A percentile compares a stretch with the other conserved stretches of the same genome.
Conservation (phyloP, 177 flowering plant genomes). For the Vitis hybrid region DNA sequence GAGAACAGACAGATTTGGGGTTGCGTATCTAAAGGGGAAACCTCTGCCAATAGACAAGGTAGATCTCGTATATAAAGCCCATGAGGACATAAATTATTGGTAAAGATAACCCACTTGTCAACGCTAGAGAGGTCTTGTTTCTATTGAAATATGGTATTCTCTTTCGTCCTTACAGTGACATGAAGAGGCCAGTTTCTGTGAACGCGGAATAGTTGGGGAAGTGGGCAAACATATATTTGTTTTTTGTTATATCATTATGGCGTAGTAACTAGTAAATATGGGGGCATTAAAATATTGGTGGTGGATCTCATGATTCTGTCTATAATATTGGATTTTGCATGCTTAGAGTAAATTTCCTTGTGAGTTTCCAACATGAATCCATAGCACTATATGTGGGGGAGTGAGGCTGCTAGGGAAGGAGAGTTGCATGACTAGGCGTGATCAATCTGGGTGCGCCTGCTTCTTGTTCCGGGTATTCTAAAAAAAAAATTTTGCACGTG, state of each 20-base stretch:
- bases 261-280: too few relatives aligned
- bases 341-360: too few relatives aligned
- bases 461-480: too few relatives aligned
- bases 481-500: too few relatives aligned
- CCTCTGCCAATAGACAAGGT: not conserved
- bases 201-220: not conserved
- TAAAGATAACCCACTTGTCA: conserved; percentile 22
- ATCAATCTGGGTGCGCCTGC: too few relatives aligned
- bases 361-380: too few relatives aligned
- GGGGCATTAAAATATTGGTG: too few relatives aligned
- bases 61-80: conserved; percentile 1
- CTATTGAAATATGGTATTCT: not conserved
- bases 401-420: too few relatives aligned
- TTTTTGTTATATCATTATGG: not conserved
- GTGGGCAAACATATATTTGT: not conserved
- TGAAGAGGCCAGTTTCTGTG: conserved; percentile 7
- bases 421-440: too few relatives aligned
- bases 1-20: conserved; percentile 13
- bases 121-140: conserved; percentile 5
- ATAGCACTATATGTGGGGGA: too few relatives aligned
- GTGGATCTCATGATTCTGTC: too few relatives aligned
- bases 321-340: conserved; percentile 11
- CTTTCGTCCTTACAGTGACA: conserved; percentile 6
- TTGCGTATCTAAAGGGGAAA: conserved; percentile 20
- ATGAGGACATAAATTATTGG: conserved; percentile 14